Evolutionary conservation across 306 rosid species (phyloP), one percentile per base, ranked within the genome.

Genomic region (Rubus parviflorus): DNA sequence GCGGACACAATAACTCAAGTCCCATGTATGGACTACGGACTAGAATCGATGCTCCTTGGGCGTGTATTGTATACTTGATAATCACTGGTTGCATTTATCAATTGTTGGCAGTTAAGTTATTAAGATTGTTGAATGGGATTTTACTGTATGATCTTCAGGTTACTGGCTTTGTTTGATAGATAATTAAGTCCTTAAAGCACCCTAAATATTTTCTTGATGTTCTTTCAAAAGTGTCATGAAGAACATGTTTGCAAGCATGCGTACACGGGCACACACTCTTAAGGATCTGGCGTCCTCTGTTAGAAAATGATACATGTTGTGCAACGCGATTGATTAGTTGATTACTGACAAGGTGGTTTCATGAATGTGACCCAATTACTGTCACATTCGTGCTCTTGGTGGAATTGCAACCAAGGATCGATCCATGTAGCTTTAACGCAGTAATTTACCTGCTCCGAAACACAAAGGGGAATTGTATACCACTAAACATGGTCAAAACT

Each of bases 1-100:
- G 93, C 87, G 98, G 78, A 87, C 93, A 13, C 84, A 91, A 77
- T 88, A 81, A 71, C 74, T 64, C 38, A 42, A 47, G 8, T 63
- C 57, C 80, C 73, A 70, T 78, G 9, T 75, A 56, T 14, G 70
- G 82, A 68, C 86, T 70, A 56, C 19, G 70, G 83, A 64, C 86
- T 70, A 9, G 83, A 83, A 79, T 77, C 66, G 53, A 69, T 79
- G 77, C 54, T 68, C 73, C 86, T 35, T 78, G 86, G 85, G 86
- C 77, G 75, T 84, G 89, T 87, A 75, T 62, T 84, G 73, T 83
- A 69, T 54, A 81, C 80, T 77, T 56, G 57, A 60, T 80, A 57
- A 75, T 38, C 15, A 51, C 72, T 67, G 70, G 75, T 73, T 82
- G 75, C 81, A 56, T 77, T 14, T 76, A 77, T 74, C 48, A 43